Conservation (phyloP, 2,329 filamentous ascomycete species). For the Aspergillus candidus region DNA sequence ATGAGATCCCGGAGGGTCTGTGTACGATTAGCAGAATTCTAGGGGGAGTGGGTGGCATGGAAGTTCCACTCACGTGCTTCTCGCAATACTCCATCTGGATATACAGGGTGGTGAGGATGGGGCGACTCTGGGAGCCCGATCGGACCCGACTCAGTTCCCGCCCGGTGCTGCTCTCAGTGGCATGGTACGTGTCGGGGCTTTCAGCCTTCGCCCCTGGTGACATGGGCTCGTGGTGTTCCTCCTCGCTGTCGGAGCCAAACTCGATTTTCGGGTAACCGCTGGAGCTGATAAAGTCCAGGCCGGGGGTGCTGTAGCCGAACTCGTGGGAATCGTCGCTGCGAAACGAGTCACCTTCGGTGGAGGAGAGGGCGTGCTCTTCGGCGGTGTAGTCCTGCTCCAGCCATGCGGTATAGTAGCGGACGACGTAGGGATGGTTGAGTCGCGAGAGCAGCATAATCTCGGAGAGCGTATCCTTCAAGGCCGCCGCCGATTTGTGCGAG, state of each 20-base stretch:
- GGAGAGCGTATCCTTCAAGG: constrained; percentile 59
- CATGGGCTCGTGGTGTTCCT: constrained; percentile 35
- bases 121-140: constrained; percentile 46
- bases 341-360: constrained; percentile 51
- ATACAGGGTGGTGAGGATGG: constrained; percentile 71
- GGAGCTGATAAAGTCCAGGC: constrained; percentile 89
- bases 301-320: constrained; percentile 67
- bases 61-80: constrained; percentile 56
- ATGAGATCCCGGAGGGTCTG: constrained; percentile 85
- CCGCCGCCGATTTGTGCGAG: constrained; percentile 67
- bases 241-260: constrained; percentile 57
- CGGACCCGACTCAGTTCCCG: constrained; percentile 37
- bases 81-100: constrained; percentile 99
- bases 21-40: constrained; percentile 5
- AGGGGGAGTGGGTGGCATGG: constrained; percentile 1
- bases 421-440: constrained; percentile 80
- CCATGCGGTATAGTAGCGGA: constrained; percentile 95
- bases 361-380: constrained; percentile 39
- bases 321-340: constrained; percentile 21
- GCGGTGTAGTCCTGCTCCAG: constrained; percentile 60
- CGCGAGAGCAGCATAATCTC: constrained; percentile 87
- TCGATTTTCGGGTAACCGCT: constrained; percentile 70
- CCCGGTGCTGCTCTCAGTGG: constrained; percentile 21
- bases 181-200: constrained; percentile 16
- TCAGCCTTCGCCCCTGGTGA: constrained; percentile 29